Evolutionary conservation across 495 filamentous ascomycete genomes (phyloP), one percentile per base, ranked within the genome.

Genomic region (Xylaria venustula): DNA sequence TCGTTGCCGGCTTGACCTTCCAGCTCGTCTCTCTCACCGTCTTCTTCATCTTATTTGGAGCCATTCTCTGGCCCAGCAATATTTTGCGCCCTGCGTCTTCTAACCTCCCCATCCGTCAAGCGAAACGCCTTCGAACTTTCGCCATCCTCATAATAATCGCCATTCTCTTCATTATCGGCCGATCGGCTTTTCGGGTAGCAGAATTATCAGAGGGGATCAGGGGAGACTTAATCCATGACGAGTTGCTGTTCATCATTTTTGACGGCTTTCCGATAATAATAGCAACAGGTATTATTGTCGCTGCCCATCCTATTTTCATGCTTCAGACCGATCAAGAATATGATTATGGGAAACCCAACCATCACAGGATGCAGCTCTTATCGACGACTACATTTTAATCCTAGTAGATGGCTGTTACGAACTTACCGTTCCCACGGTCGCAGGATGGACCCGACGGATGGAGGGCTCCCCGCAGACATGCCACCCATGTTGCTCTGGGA

Each of bases 1-100:
- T 85, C 66, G 64, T 77, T 34, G 68, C 75, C 12, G 77, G 77
- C 48, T 67, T 80, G 7, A 70, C 68, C 8, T 75, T 71, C 60
- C 77, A 80, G 64, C 77, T 79, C 47, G 61, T 75, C 42, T 68
- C 69, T 6, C 70, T 80, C 36, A 44, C 64, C 15, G 62, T 75
- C 45, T 81, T 40, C 37, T 40, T 40, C 37, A 8, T 40, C 15
- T 12, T 40, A 15, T 40, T 40, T 40, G 37, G 37, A 15, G 37
- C 37, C 7, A 12, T 40, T 12, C 37, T 40, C 37, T 40, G 37
- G 37, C 37, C 37, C 37, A 40, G 37, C 37, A 40, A 40, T 40
- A 40, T 40, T 40, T 40, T 5, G 37, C 37, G 15, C 37, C 37
- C 37, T 47, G 14, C 6, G 14, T 40, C 37, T 40, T 40, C 37